Percentiles rank a stretch among this genome's conserved stretches.
These are phyloP conservation scores for Alternaria brassicae DNA, from an alignment of 2,329 filamentous ascomycete genomes.

Conservation along the genomic window DNA sequence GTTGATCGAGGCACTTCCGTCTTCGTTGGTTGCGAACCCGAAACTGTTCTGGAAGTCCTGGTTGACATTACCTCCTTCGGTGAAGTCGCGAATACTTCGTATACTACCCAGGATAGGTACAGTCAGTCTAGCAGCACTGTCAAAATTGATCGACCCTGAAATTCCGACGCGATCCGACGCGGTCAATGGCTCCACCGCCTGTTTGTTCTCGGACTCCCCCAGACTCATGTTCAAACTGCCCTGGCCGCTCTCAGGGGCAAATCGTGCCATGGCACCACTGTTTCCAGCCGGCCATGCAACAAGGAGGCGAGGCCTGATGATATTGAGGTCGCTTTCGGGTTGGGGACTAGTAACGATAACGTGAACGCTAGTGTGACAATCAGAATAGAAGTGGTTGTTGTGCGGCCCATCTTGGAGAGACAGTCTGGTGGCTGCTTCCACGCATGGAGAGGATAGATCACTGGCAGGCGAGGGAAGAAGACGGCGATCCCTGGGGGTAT, in stretches of 20 bases:
- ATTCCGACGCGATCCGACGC: slow-evolving; percentile 58
- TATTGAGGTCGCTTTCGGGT: slow-evolving; percentile 59
- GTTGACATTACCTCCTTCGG: slow-evolving; percentile 63
- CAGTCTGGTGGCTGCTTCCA: slow-evolving; percentile 36
- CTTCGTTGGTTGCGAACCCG: slow-evolving; percentile 49
- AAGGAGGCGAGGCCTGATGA: slow-evolving; percentile 66
- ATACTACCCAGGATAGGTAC: slow-evolving; percentile 68
- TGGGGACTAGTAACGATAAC: slow-evolving; percentile 67
- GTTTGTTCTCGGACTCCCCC: slow-evolving; percentile 55
- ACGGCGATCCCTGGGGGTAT: neutral
- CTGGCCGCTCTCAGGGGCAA: slow-evolving; percentile 60
- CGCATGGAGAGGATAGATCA: slow-evolving; percentile 6
- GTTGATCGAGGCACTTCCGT: slow-evolving; percentile 58
- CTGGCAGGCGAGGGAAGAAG: neutral
- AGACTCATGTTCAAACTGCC: slow-evolving; percentile 64
- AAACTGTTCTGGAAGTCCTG: slow-evolving; percentile 64
- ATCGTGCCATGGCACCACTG: slow-evolving; percentile 66
- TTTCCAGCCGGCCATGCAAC: slow-evolving; percentile 71
- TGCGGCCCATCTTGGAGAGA: slow-evolving; percentile 65
- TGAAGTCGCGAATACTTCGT: slow-evolving; percentile 68
- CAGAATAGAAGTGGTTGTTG: slow-evolving; percentile 71
- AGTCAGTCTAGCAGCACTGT: slow-evolving; percentile 63
- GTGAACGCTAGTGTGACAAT: slow-evolving; percentile 66
- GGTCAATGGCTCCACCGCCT: slow-evolving; percentile 59
- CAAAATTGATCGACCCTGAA: slow-evolving; percentile 62